A percentile compares a stretch with the other conserved stretches of the same genome.
phyloP scores from a whole-genome alignment of 257 asterid genomes.

The Nicotiana attenuata region DNA sequence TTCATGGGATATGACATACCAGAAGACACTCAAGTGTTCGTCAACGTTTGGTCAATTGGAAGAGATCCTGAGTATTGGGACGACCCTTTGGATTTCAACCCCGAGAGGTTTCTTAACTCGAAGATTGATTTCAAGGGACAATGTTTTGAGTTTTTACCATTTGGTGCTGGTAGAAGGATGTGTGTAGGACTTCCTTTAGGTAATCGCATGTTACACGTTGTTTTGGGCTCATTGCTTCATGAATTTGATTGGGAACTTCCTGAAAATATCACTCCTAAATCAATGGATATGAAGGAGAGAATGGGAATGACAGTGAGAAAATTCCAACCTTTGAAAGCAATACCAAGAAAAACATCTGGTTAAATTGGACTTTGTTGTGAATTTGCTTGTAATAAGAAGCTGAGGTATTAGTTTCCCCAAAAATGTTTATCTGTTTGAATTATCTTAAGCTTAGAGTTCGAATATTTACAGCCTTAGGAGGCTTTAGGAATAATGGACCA shows the following conservation, averaged over 20 bases:
- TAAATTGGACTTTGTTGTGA: not conserved
- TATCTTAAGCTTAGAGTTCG: not conserved
- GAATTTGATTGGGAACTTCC: conserved; percentile 33
- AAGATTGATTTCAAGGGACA: conserved; percentile 54
- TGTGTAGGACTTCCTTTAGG: conserved; percentile 56
- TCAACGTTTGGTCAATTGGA: conserved; percentile 54
- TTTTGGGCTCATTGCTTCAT: conserved; percentile 24
- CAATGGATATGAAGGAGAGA: conserved; percentile 28
- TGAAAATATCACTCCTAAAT: not conserved
- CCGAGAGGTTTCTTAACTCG: conserved; percentile 42
- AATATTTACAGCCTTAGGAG: not conserved
- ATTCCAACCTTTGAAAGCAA: conserved; percentile 23
- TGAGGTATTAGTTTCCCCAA: not conserved
- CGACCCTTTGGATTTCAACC: conserved; percentile 47
- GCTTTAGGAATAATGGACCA: not conserved
- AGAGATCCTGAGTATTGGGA: conserved; percentile 49
- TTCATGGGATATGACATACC: conserved; percentile 48
- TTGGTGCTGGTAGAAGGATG: conserved; percentile 58
- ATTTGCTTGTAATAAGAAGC: not conserved
- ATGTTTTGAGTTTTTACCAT: conserved; percentile 45
- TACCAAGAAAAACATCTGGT: conserved; percentile 18
- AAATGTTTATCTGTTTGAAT: not conserved
- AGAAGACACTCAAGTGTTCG: conserved; percentile 41
- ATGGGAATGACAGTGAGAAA: conserved; percentile 28
- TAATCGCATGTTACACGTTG: conserved; percentile 46